These are phyloP conservation scores for Coleophoma eucalyptorum DNA, from an alignment of 2,329 filamentous ascomycete genomes.

Conservation along the genomic window DNA sequence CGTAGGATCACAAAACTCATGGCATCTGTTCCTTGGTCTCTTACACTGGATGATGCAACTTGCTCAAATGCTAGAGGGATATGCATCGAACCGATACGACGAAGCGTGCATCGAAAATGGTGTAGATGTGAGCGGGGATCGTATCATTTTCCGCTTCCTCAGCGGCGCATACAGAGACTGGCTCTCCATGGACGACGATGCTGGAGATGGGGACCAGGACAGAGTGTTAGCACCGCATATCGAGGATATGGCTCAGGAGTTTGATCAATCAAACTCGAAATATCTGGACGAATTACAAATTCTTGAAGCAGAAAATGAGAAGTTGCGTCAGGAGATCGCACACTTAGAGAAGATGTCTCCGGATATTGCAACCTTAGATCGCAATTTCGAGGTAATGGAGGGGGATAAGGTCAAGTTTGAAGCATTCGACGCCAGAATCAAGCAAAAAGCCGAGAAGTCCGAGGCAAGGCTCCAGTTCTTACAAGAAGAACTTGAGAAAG, in stretches of 20 bases:
- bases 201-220: slow-evolving; percentile 79
- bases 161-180: slow-evolving; percentile 89
- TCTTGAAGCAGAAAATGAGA: slow-evolving; percentile 81
- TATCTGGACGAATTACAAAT: slow-evolving; percentile 81
- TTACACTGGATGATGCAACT: slow-evolving; percentile 99
- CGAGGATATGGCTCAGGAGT: slow-evolving; percentile 81
- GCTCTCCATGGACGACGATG: slow-evolving; percentile 88
- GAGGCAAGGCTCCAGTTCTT: slow-evolving; percentile 74
- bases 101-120: slow-evolving; percentile 86
- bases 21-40: slow-evolving; percentile 89
- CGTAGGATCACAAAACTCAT: slow-evolving; percentile 87
- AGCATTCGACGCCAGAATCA: slow-evolving; percentile 83
- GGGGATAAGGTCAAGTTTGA: slow-evolving; percentile 95
- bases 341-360: slow-evolving; percentile 84
- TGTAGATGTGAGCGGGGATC: slow-evolving; percentile 81
- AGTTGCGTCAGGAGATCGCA: slow-evolving; percentile 80
- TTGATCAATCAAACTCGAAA: slow-evolving; percentile 79
- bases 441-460: slow-evolving; percentile 85
- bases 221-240: slow-evolving; percentile 78
- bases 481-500: slow-evolving; percentile 82
- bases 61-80: slow-evolving; percentile 88
- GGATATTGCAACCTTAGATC: slow-evolving; percentile 78
- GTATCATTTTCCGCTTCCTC: slow-evolving; percentile 92
- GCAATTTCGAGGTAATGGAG: slow-evolving; percentile 88
- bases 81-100: slow-evolving; percentile 74